Base-by-base conservation (phyloP, 371 early-diverging fungal genomes). In the Massospora cicadina region DNA sequence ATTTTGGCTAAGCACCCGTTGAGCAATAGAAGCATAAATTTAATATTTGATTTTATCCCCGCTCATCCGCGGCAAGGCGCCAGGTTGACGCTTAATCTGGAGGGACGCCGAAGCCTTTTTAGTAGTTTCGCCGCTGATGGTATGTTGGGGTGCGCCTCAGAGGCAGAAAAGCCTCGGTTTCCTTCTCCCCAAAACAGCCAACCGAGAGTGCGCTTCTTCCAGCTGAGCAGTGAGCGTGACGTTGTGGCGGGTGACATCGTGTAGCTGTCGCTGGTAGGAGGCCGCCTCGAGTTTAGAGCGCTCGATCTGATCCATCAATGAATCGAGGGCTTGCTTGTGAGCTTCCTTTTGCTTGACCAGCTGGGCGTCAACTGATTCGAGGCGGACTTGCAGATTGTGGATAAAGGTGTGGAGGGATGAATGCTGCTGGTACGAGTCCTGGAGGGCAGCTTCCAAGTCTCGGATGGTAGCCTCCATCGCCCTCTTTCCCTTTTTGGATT, bases 231-330 rank as follows among this genome's bases (percentile, higher is more conserved):
- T 59, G 2, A 59, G 12, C 23, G 26, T 26, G 27, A 26, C 17
- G 60, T 59, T 59, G 12, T 59, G 26, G 12, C 60, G 60, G 60
- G 60, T 59, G 27, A 59, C 3, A 17, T 59, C 60, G n/a, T 59
- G 60, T 10, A 59, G 29, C 60, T 59, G 60, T 7, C 60, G 60
- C 21, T 59, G 60, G 29, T 23, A 59, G 2, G 60, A 59, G 31
- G 60, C 60, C 2, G 60, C 60, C 26, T 59, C 60, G 21, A 59
- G 31, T 29, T 59, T 59, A 21, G 27, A 26, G 13, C 60, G 60
- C 31, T 59, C 60, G 26, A 59, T 59, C 60, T 59, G 60, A 21
- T 59, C 60, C 60, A 59, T 59, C 1, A 59, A 21, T 7, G 60
- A 1, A 26, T 59, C 60, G 30, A 59, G 21, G 31, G 60, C 60